phyloP scores from a whole-genome alignment of 108 stramenopile species.

The Hondaea fermentalgiana region DNA sequence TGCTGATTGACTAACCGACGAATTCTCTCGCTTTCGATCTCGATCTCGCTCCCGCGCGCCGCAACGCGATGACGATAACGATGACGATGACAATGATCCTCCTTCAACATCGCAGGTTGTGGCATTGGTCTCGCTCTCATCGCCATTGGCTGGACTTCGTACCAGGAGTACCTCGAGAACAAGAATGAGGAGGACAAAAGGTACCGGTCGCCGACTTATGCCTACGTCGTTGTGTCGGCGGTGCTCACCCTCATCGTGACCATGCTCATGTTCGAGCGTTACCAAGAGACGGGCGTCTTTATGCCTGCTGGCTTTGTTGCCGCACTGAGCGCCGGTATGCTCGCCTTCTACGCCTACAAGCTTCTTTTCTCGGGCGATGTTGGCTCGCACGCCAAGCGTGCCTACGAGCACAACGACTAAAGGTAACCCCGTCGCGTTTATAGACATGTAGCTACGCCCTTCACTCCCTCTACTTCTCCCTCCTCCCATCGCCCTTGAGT shows the following conservation, averaged over 20 bases:
- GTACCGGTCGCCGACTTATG: neutral
- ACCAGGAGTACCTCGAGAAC: slow-evolving; percentile 12
- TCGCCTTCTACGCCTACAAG: slow-evolving; percentile 11
- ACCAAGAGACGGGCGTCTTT: neutral
- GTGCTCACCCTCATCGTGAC: neutral
- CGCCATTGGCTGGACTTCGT: neutral
- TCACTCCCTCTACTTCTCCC: neutral
- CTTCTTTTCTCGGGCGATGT: neutral
- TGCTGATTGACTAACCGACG: neutral
- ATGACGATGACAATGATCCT: no score
- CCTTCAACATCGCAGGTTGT: neutral
- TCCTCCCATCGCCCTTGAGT: neutral
- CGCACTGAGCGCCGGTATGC: neutral
- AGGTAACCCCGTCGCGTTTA: neutral
- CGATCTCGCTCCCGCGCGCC: neutral
- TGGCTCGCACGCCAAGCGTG: slow-evolving; percentile 3
- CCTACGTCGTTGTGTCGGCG: neutral
- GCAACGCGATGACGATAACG: no score
- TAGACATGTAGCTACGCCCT: neutral
- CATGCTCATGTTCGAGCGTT: neutral
- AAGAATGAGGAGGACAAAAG: neutral
- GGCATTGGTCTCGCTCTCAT: neutral
- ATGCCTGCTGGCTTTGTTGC: neutral
- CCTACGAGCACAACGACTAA: slow-evolving; percentile 20
- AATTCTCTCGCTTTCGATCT: neutral